phyloP scores from a whole-genome alignment of 495 filamentous ascomycete genomes.

The Penicillium ucsense region DNA sequence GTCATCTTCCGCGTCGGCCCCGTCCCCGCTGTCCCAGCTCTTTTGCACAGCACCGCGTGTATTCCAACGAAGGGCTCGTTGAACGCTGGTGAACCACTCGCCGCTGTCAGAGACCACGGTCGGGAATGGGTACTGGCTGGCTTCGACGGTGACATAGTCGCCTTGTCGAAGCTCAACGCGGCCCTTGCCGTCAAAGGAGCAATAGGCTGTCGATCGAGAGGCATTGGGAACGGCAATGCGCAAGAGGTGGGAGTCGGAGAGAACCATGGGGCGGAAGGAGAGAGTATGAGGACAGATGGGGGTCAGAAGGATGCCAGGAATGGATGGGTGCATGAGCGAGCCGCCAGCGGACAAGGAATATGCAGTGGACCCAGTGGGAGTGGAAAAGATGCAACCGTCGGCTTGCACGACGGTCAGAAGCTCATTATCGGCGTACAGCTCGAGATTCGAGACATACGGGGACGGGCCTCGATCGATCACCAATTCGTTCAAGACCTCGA shows the following conservation, averaged over 20 bases:
- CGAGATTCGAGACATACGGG: constrained; percentile 91
- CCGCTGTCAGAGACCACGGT: constrained; percentile 68
- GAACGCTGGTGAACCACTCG: constrained; percentile 94
- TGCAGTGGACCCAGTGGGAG: constrained; percentile 88
- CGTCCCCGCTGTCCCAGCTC: constrained; percentile 48
- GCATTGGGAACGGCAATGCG: constrained; percentile 75
- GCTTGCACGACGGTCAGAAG: constrained; percentile 91
- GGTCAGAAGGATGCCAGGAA: constrained; percentile 92
- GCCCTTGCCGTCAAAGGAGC: constrained; percentile 92
- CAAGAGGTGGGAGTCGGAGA: constrained; percentile 87
- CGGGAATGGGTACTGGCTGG: constrained; percentile 91
- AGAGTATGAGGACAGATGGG: constrained; percentile 97
- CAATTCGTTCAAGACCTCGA: constrained; percentile 93
- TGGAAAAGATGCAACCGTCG: constrained; percentile 94
- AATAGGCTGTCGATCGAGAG: constrained; percentile 86
- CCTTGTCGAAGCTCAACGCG: constrained; percentile 84
- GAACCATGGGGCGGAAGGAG: constrained; percentile 95
- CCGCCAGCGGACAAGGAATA: constrained; percentile 95
- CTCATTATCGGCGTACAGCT: constrained; percentile 88
- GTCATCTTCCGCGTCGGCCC: constrained; percentile 34
- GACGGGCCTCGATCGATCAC: constrained; percentile 95
- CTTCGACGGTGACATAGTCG: constrained; percentile 90
- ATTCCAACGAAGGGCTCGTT: constrained; percentile 87
- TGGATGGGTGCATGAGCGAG: constrained; percentile 91
- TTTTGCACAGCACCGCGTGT: constrained; percentile 79